Evolutionary conservation across 805 yeast species (phyloP), one percentile per base, ranked within the genome.

Genomic region (Metschnikowia continentalis): DNA sequence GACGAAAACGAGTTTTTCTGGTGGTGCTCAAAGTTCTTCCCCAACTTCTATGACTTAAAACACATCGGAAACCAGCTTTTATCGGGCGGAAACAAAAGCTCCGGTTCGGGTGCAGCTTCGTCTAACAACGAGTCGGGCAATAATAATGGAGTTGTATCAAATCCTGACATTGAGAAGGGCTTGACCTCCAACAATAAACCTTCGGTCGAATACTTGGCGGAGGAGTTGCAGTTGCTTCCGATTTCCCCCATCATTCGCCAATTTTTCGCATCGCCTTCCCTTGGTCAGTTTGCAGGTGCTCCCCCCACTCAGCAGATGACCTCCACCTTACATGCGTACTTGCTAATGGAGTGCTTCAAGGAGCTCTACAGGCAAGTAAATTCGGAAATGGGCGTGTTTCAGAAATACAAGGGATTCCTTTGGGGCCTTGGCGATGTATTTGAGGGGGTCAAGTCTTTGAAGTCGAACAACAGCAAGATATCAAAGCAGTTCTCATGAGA

Each of bases 11-110:
- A 86, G 35, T 92, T 90, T 61, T 76, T 83, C 54, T 74, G 82
- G 75, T 82, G 90, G 79, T 75, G 90, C 39, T 67, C 77, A 36
- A 74, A 81, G 45, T 89, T 80, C 66, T 89, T 94, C 74, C 96
- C 97, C 17, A 82, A 79, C 51, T 79, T 87, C 47, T 90, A 81
- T 67, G 99, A 92, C 64, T 80, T 94, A 62, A 94, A 92, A 66
- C 74, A 69, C 45, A 65, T 73, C 37, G 77, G 76, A 10, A 69
- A 58, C 53, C 75, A 68, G 54, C 60, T 72, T 35, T 61, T 72
- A 53, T 62, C 65, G 39, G 37, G 33, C 14, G 39, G 39, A 20
- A 45, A 43, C 22, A 26, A 17, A 20, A 42, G 50, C 14, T 36
- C 47, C 10, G 52, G 52, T 7, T 41, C 46, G 10, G 50, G 38